phyloP scores from a whole-genome alignment of 2,329 filamentous ascomycete genomes.

The Colletotrichum zoysiae region DNA sequence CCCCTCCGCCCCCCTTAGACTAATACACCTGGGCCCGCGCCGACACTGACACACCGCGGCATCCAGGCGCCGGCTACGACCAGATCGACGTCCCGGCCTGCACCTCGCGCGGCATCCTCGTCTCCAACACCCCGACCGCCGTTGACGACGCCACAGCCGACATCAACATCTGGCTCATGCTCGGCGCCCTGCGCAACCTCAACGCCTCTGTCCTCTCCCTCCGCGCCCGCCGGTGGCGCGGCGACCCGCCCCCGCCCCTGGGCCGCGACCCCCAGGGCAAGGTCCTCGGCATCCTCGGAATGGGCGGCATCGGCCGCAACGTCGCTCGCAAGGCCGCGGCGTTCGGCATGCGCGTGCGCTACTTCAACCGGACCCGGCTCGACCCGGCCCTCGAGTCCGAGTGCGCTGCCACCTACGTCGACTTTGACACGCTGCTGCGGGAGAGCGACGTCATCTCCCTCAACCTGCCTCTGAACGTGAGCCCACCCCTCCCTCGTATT shows the following conservation, averaged over 20 bases:
- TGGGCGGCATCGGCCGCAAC: constrained; percentile 87
- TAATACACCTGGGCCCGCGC: background rate
- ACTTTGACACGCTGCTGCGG: constrained; percentile 78
- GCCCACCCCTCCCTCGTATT: constrained; percentile 51
- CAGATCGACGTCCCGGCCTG: constrained; percentile 82
- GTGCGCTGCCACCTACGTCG: constrained; percentile 74
- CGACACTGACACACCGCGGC: background rate
- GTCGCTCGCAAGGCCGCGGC: constrained; percentile 79
- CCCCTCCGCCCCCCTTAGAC: background rate
- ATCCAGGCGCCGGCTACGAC: constrained; percentile 83
- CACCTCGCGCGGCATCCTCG: constrained; percentile 71
- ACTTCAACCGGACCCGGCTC: constrained; percentile 78
- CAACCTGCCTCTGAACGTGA: constrained; percentile 84
- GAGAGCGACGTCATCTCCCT: constrained; percentile 83
- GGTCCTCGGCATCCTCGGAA: constrained; percentile 82
- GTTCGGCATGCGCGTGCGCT: constrained; percentile 82
- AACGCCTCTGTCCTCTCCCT: constrained; percentile 74
- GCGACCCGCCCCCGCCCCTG: constrained; percentile 65
- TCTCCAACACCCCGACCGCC: constrained; percentile 85
- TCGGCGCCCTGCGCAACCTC: constrained; percentile 83
- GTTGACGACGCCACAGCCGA: constrained; percentile 89
- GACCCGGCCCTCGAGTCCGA: constrained; percentile 64
- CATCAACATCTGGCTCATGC: constrained; percentile 81
- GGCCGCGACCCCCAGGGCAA: constrained; percentile 86
- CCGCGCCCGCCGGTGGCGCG: constrained; percentile 77